Percentiles rank a stretch among this genome's conserved stretches.
Conservation (phyloP, 2,329 filamentous ascomycete genomes). For the Passalora sequoiae region DNA sequence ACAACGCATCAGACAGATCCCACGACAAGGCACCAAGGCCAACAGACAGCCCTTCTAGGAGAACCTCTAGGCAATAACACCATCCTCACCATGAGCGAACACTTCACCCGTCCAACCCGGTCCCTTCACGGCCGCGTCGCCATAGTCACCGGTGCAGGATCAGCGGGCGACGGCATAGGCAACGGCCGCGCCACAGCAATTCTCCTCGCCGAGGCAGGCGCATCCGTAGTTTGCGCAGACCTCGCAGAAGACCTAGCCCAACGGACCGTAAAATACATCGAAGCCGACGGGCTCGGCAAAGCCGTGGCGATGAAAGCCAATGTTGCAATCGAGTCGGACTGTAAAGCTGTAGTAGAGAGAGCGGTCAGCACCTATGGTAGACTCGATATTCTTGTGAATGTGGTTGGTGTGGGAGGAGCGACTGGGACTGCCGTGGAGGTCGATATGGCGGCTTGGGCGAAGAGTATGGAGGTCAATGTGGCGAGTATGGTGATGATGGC, state of each 20-base stretch:
- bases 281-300: slow-evolving; percentile 36
- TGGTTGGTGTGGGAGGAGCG: slow-evolving; percentile 58
- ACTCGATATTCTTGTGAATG: slow-evolving; percentile 61
- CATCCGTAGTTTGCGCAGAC: slow-evolving; percentile 56
- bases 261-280: slow-evolving; percentile 52
- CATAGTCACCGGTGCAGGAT: slow-evolving; percentile 58
- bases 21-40: no score
- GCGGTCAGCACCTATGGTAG: slow-evolving; percentile 50
- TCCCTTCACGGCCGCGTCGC: slow-evolving; percentile 44
- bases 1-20: no score
- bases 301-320: slow-evolving; percentile 48
- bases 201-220: slow-evolving; percentile 56
- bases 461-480: slow-evolving; percentile 57
- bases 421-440: slow-evolving; percentile 56
- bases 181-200: slow-evolving; percentile 57
- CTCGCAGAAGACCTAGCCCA: slow-evolving; percentile 46
- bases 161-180: slow-evolving; percentile 53
- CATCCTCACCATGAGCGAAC: slow-evolving; percentile 24
- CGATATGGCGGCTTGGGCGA: slow-evolving; percentile 55
- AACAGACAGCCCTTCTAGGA: no score
- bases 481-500: slow-evolving; percentile 61
- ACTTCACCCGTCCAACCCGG: slow-evolving; percentile 34
- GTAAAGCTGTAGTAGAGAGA: slow-evolving; percentile 38
- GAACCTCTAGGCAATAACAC: not conserved
- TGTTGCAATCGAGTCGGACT: slow-evolving; percentile 52